Evolutionary conservation across 352 stramenopile species (phyloP), one percentile per base, ranked within the genome.

Genomic region (Halophytophthora polymorphica): DNA sequence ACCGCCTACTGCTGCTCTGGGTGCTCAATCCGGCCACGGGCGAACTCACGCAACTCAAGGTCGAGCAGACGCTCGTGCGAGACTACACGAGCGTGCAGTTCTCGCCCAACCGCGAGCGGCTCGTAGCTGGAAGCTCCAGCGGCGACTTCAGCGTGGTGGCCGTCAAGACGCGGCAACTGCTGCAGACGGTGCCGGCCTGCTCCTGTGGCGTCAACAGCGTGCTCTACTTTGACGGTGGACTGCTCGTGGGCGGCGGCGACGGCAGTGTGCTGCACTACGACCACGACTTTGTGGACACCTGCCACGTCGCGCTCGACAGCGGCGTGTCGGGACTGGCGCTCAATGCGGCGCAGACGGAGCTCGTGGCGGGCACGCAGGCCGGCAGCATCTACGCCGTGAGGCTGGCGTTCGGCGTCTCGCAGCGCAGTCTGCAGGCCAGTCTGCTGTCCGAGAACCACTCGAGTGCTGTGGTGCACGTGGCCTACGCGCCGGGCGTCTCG

Each of bases 41-140:
- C 8, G 77, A 95, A 50, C 77, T 97, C 5, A 48, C 53, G 36
- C 53, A 70, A 25, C 66, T 71, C 58, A 89, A 86, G 45, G 77
- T 95, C 29, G 86, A 90, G 47, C 76, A 90, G 52, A 77, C 72
- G 17, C 70, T 88, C 40, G 64, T 90, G 47, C 71, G 77, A 11
- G 85, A 97, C 57, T 93, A 90, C 56, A 94, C 77, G n/a, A 84
- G 77, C 50, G 53, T 96, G 15, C 56, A 77, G 21, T 96, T 96
- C 49, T 84, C 83, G 1, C 73, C 82, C 0, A 86, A 96, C 38
- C 54, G 71, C 22, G 82, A 96, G 59, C 89, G 58, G 12, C 60
- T 97, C 34, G 81, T 95, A 10, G 88, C 82, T 36, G 86, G 84
- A 2, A 96, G 77, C 37, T 92, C 86, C 8, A 95, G 84, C 25